phyloP scores from a whole-genome alignment of 768 basidiomycete genomes.

The Boletus rubroflammeus region DNA sequence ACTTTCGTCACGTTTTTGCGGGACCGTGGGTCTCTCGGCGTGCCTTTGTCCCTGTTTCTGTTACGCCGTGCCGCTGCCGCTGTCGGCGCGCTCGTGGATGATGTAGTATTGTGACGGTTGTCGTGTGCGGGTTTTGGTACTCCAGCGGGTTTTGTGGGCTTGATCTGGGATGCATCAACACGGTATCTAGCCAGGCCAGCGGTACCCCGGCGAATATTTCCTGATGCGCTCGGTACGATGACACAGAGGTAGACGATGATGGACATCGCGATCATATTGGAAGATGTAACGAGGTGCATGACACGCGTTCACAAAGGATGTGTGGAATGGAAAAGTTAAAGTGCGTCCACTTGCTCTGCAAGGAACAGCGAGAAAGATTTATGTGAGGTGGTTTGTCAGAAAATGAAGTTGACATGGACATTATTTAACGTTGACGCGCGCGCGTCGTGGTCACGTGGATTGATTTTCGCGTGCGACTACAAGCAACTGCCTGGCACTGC shows the following conservation, averaged over 20 bases:
- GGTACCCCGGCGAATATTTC: background rate
- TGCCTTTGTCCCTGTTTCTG: background rate
- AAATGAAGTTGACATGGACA: background rate
- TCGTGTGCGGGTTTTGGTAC: background rate
- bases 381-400: background rate
- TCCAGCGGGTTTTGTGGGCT: background rate
- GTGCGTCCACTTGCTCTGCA: slow-evolving; percentile 15
- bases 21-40: background rate
- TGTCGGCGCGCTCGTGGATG: background rate
- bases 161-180: background rate
- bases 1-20: background rate
- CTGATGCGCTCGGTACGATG: slow-evolving; percentile 3
- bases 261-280: slow-evolving; percentile 11
- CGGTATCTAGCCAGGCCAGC: slow-evolving; percentile 8
- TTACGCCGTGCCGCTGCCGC: background rate
- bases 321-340: background rate
- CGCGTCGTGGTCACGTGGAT: slow-evolving; percentile 21
- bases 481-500: too few species aligned
- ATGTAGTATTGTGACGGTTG: background rate
- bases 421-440: background rate
- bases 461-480: too few species aligned
- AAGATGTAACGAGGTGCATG: slow-evolving; percentile 10
- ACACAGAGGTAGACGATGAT: slow-evolving; percentile 12
- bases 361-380: background rate
- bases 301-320: background rate